Percentiles rank a stretch among this genome's conserved stretches.
These are phyloP conservation scores for Alternaria arbusti DNA, from an alignment of 2,329 filamentous ascomycete genomes.

Conservation along the genomic window DNA sequence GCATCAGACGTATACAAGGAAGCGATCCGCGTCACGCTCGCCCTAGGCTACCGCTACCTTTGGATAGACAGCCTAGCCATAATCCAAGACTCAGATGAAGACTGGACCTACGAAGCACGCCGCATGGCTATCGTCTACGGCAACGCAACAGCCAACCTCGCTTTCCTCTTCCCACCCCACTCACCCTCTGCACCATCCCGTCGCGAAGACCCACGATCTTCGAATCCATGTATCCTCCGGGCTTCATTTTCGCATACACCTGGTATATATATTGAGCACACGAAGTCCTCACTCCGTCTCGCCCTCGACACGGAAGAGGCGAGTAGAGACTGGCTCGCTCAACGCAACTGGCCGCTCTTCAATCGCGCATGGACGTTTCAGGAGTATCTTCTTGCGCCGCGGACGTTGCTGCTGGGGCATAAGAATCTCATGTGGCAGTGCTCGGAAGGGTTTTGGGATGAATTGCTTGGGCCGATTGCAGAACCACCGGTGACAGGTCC, in stretches of 20 bases:
- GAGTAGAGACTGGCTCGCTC: conserved; percentile 6
- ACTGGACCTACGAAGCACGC: conserved; percentile 17
- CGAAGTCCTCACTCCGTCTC: neutral
- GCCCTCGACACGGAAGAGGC: too few relatives aligned
- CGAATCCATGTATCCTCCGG: conserved; percentile 12
- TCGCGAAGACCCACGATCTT: conserved; percentile 8
- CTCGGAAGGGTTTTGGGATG: conserved; percentile 10
- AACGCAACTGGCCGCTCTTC: conserved; percentile 18
- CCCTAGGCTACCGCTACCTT: conserved; percentile 21
- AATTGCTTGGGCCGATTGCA: conserved; percentile 2
- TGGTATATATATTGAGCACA: conserved; percentile 10
- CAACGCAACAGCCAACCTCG: conserved; percentile 17
- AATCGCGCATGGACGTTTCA: conserved; percentile 27
- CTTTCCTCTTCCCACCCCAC: conserved; percentile 8
- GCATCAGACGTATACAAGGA: conserved; percentile 18
- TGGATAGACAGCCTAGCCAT: conserved; percentile 34
- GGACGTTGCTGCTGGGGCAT: conserved; percentile 18
- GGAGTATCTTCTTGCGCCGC: conserved; percentile 18
- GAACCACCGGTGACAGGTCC: neutral
- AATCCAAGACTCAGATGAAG: conserved; percentile 17
- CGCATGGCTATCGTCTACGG: conserved; percentile 21
- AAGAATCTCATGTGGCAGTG: conserved; percentile 23
- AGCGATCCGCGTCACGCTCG: conserved; percentile 14
- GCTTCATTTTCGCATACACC: neutral
- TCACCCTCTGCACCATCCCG: neutral